Conservation (phyloP, 371 early-diverging fungal genomes). For the Coemansia sp. region DNA sequence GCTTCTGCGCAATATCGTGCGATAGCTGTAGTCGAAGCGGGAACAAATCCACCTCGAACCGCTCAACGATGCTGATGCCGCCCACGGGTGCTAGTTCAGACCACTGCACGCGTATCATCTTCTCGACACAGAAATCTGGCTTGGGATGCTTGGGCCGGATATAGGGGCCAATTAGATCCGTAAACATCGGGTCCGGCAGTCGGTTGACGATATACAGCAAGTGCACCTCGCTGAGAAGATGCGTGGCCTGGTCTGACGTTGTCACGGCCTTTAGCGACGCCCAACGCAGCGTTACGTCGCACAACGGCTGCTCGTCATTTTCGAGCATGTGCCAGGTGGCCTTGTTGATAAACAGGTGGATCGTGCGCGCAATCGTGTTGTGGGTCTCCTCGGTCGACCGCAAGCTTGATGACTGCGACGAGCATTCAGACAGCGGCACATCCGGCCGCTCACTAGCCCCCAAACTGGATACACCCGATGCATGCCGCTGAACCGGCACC, state of each 20-base stretch:
- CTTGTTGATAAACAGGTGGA: conserved; percentile 45
- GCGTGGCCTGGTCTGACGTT: conserved; percentile 54
- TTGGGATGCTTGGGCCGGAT: conserved; percentile 47
- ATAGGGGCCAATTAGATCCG: conserved; percentile 71
- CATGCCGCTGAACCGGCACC: neutral
- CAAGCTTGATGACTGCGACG: neutral
- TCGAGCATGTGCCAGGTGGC: conserved; percentile 54
- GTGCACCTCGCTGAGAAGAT: conserved; percentile 69
- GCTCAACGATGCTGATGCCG: conserved; percentile 83
- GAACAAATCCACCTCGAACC: conserved; percentile 78
- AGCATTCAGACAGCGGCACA: neutral
- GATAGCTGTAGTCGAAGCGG: conserved; percentile 81
- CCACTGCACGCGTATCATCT: conserved; percentile 80
- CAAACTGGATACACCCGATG: neutral
- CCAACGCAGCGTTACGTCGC: conserved; percentile 49
- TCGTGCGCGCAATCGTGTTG: conserved; percentile 47
- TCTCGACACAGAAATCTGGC: conserved; percentile 68
- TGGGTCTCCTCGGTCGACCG: neutral
- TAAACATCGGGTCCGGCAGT: conserved; percentile 58
- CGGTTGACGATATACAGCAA: conserved; percentile 67
- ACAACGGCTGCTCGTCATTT: conserved; percentile 51
- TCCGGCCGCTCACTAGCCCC: neutral
- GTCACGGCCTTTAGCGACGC: conserved; percentile 47
- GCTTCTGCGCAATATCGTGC: conserved; percentile 71
- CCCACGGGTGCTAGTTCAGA: conserved; percentile 80